Conservation (phyloP, 495 filamentous ascomycete genomes). For the Penicillium psychrofluorescens region DNA sequence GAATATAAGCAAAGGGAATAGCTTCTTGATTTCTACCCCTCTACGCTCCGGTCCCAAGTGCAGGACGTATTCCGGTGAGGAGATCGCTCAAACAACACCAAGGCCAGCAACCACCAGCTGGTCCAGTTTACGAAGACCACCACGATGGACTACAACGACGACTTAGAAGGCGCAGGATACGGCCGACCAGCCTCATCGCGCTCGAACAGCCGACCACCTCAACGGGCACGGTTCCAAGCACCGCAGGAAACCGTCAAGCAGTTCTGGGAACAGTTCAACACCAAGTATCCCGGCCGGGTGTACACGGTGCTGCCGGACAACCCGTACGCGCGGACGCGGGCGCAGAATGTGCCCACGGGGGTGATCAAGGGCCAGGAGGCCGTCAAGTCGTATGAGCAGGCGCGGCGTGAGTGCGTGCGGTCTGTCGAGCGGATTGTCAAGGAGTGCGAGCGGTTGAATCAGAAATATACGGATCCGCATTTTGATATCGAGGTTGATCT, state of each 20-base stretch:
- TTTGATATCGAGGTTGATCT: slow-evolving; percentile 84
- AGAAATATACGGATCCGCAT: slow-evolving; percentile 83
- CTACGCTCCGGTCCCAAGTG: too few relatives aligned
- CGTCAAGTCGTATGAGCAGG: slow-evolving; percentile 64
- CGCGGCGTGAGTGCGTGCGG: slow-evolving; percentile 55
- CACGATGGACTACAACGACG: slow-evolving; percentile 29
- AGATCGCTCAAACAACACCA: too few relatives aligned
- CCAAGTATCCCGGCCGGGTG: slow-evolving; percentile 52
- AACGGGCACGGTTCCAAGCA: slow-evolving; percentile 46
- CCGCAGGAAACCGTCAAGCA: slow-evolving; percentile 67
- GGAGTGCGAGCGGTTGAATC: slow-evolving; percentile 78
- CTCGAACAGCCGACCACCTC: slow-evolving; percentile 28
- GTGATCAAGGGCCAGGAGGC: slow-evolving; percentile 48
- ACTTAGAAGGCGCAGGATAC: slow-evolving; percentile 4
- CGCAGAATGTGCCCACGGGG: slow-evolving; percentile 45
- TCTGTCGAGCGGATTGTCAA: slow-evolving; percentile 77
- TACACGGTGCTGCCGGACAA: slow-evolving; percentile 70
- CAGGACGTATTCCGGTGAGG: too few relatives aligned
- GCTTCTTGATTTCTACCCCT: too few relatives aligned
- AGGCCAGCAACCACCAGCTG: neutral
- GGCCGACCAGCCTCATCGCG: slow-evolving; percentile 19
- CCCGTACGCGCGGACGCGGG: slow-evolving; percentile 56
- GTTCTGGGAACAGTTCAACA: slow-evolving; percentile 74
- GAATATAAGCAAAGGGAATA: neutral
- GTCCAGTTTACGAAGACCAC: neutral